phyloP scores from a whole-genome alignment of 169 alveolate species.

The Plasmodium gallinaceum region DNA sequence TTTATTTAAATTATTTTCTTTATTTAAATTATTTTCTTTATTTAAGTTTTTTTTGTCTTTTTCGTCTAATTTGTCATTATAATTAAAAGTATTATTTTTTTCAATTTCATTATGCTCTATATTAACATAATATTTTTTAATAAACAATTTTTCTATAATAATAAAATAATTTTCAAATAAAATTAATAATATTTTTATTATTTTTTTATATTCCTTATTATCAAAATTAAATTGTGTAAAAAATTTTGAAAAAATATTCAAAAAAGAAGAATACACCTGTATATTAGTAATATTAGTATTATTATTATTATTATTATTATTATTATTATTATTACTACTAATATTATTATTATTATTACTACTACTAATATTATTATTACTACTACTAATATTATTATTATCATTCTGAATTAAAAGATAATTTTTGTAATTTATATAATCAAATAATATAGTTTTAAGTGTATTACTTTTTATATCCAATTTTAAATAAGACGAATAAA shows the following conservation, averaged over 20 bases:
- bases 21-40: no score
- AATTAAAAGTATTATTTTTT: no score
- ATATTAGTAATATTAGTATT: no score
- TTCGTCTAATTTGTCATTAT: no score
- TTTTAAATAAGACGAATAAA: slow-evolving; percentile 26
- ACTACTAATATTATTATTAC: background rate
- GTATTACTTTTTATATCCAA: slow-evolving; percentile 7
- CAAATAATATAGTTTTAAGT: slow-evolving; percentile 7
- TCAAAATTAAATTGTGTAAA: slow-evolving; percentile 27
- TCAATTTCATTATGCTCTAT: no score
- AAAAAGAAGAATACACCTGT: slow-evolving; percentile 31
- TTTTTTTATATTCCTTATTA: slow-evolving; percentile 14
- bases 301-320: background rate
- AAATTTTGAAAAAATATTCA: slow-evolving; percentile 39
- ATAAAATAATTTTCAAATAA: slow-evolving; percentile 39
- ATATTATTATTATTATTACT: background rate
- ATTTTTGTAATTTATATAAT: slow-evolving; percentile 1
- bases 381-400: background rate
- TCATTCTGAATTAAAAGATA: background rate
- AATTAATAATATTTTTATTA: slow-evolving; percentile 29
- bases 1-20: background rate
- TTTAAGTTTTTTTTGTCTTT: no score
- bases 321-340: background rate
- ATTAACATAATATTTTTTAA: background rate
- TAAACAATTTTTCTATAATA: slow-evolving; percentile 13